Base-by-base conservation (phyloP, 768 basidiomycete genomes). In the Postia placenta region DNA sequence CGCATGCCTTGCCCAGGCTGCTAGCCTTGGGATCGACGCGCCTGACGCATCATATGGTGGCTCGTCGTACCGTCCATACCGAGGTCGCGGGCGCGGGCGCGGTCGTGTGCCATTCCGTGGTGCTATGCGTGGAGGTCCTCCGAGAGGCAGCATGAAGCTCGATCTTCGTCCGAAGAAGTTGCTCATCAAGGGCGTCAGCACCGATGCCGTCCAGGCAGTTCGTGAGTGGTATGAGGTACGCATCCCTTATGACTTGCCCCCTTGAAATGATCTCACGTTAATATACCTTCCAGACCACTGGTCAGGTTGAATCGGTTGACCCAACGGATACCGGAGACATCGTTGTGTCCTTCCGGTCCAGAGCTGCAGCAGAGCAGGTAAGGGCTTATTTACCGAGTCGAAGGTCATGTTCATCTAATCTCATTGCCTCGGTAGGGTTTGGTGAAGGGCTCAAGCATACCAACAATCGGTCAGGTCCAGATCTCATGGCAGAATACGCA, bases 81-180 rank as follows among this genome's bases (percentile, higher is more conserved):
- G 87, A n/a, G 74, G 69, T 9, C 78, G 84, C 23, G 85, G 85
- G 41, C 76, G 89, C 50, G 85, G 83, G 11, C 79, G 83, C 22
- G 79, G 72, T 26, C 72, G 85, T 47, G 86, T 83, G 2, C 67
- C 64, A 0, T 80, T 74, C 63, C 79, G 86, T 12, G 75, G 75
- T 36, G 74, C 71, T 7, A 72, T 76, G 54, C 79, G 88, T 39
- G 87, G 88, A 49, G 82, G 79, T 2, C 74, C 79, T 40, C 74
- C 81, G 9, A 76, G 85, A 36, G 70, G 74, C 9, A 91, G 83
- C 58, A 87, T 95, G 85, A 87, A 87, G 61, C 78, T 96, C 24
- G 92, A 96, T 65, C 92, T 93, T 60, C 80, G 92, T 15, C 87
- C 92, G 9, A 87, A 83, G 69, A 84, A 80, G 65, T 68, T 96